phyloP scores from a whole-genome alignment of 306 rosid species.

The Psophocarpus tetragonolobus region DNA sequence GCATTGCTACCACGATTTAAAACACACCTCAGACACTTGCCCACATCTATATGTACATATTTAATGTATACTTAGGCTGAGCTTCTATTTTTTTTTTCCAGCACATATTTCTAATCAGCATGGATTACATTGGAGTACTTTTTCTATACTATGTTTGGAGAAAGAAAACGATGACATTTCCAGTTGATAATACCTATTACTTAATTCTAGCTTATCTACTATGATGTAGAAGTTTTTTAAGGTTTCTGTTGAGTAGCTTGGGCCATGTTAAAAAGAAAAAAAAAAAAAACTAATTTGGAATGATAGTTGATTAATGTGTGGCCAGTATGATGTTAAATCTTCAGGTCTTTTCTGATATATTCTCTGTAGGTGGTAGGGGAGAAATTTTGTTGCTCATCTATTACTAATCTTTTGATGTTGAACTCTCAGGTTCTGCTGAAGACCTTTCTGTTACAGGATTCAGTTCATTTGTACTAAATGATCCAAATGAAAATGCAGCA shows the following conservation, averaged over 20 bases:
- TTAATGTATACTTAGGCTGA: no score
- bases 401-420: slow-evolving; percentile 30
- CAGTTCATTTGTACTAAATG: slow-evolving; percentile 49
- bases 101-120: background rate
- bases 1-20: no score
- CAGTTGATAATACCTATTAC: no score
- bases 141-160: background rate
- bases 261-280: background rate
- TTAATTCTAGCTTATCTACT: no score
- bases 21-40: no score
- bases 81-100: no score
- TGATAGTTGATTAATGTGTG: slow-evolving; percentile 9
- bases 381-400: background rate
- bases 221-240: background rate
- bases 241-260: background rate
- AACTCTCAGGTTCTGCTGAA: slow-evolving; percentile 46
- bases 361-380: background rate
- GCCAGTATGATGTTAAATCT: background rate
- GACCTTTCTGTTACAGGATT: slow-evolving; percentile 31
- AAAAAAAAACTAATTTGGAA: background rate
- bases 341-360: background rate
- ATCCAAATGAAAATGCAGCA: slow-evolving; percentile 63
- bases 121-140: background rate
- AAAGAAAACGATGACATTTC: no score
- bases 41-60: no score